Percentiles rank a stretch among this genome's conserved stretches.
Conservation (phyloP, 2,329 filamentous ascomycete species). For the Hymenoscyphus fructigenus region DNA sequence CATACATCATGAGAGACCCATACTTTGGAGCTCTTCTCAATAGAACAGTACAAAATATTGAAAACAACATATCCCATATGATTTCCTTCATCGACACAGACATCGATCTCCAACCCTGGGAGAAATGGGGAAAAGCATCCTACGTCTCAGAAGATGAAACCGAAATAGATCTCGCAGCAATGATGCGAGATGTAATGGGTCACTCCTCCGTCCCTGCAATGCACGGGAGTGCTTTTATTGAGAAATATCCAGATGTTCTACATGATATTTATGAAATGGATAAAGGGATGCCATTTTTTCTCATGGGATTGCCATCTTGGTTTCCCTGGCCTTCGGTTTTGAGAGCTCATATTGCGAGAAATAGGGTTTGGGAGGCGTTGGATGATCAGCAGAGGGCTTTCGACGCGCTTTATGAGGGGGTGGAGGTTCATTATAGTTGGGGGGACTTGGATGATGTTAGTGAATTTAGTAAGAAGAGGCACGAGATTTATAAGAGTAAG, state of each 20-base stretch:
- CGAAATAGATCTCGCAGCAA: slow-evolving; percentile 50
- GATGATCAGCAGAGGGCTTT: slow-evolving; percentile 45
- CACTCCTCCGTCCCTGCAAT: slow-evolving; percentile 48
- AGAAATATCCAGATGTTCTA: slow-evolving; percentile 51
- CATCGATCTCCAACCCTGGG: slow-evolving; percentile 63
- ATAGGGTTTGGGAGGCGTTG: slow-evolving; percentile 42
- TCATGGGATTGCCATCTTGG: slow-evolving; percentile 55
- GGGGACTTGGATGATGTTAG: slow-evolving; percentile 50
- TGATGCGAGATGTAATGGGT: slow-evolving; percentile 58
- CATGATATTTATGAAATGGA: slow-evolving; percentile 57
- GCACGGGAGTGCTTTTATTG: slow-evolving; percentile 52
- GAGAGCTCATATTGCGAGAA: slow-evolving; percentile 47
- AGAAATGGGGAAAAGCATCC: slow-evolving; percentile 49
- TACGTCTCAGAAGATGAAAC: slow-evolving; percentile 46
- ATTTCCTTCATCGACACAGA: slow-evolving; percentile 58
- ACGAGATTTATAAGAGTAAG: slow-evolving; percentile 40
- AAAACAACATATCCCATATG: slow-evolving; percentile 51
- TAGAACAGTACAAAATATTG: slow-evolving; percentile 40
- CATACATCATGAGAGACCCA: slow-evolving; percentile 47
- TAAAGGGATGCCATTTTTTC: slow-evolving; percentile 50
- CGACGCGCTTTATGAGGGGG: slow-evolving; percentile 42
- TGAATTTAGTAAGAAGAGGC: slow-evolving; percentile 43
- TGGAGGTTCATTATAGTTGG: slow-evolving; percentile 43
- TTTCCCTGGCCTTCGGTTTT: slow-evolving; percentile 51
- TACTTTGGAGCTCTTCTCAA: slow-evolving; percentile 44